Base-by-base conservation (phyloP, 2,329 filamentous ascomycete genomes). In the Aureobasidium lini region DNA sequence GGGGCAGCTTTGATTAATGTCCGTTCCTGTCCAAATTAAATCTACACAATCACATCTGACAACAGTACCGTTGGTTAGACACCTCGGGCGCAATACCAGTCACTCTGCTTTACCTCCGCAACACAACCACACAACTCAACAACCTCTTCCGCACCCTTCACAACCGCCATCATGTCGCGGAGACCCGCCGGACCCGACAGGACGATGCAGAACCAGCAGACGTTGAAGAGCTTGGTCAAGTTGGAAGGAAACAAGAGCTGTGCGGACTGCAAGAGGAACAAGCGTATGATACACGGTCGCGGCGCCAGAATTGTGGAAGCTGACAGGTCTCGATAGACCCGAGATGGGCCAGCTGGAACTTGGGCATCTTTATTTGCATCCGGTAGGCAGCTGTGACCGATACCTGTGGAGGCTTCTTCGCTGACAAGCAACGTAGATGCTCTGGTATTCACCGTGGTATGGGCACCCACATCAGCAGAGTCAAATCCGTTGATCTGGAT, bases 221-320 rank as follows among this genome's bases (percentile, higher is more conserved):
- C 91, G 46, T 90, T 99, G 75, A 97, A 97, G 81, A 91, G 84
- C 71, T 83, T 99, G 67, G 81, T 97, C 72, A 99, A 97, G 78
- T 79, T 99, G 66, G 93, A 97, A 71, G 79, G 85, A 63, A 99
- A 99, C 79, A 99, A 99, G 80, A 85, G 89, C 71, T 99, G 94
- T 80, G 90, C 93, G 62, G 94, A 99, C 75, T 99, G 94, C 84
- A 99, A 99, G 81, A 86, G 88, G 73, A 99, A 97, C 80, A 99
- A 97, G 76, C 94, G 92, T 95, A 76, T 66, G 87, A 78, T 34
- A 32, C 34, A 47, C 13, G 8, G 23, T 23, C 3, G 9, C n/a
- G 32, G 48, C 32, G 15, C n/a, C 18, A 40, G 18, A 31, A 28
- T 10, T 44, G 37, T 62, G 42, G n/a, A n/a, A n/a, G 39, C 68